These are phyloP conservation scores for Albatrellus ellisii DNA, from an alignment of 768 basidiomycete genomes.

Conservation along the genomic window DNA sequence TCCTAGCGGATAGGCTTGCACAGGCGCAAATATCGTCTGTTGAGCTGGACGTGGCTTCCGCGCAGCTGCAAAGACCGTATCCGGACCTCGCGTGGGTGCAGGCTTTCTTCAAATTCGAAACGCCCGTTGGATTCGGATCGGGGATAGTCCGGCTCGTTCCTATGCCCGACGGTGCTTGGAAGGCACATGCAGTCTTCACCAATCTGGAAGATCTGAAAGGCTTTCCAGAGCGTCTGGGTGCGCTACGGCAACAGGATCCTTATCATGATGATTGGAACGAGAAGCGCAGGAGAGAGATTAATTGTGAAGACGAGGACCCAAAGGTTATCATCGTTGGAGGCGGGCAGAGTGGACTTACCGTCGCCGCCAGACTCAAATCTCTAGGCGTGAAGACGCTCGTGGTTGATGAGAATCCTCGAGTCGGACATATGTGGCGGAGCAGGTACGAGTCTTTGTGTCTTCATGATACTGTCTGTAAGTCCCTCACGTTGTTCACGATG, in stretches of 20 bases:
- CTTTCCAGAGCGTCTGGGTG: constrained; percentile 28
- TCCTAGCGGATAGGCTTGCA: constrained; percentile 34
- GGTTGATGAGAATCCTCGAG: constrained; percentile 44
- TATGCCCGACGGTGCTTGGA: constrained; percentile 28
- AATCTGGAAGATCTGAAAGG: constrained; percentile 36
- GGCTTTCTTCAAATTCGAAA: constrained; percentile 30
- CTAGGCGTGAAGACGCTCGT: constrained; percentile 37
- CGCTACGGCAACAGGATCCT: constrained; percentile 20
- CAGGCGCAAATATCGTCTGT: constrained; percentile 14
- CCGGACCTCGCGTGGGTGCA: constrained; percentile 32
- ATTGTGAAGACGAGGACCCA: constrained; percentile 33
- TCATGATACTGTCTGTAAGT: constrained; percentile 57
- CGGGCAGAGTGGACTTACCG: constrained; percentile 40
- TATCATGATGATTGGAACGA: constrained; percentile 31
- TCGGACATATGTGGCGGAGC: constrained; percentile 55
- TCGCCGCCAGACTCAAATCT: constrained; percentile 46
- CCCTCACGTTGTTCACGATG: constrained; percentile 6
- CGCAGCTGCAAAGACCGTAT: constrained; percentile 18
- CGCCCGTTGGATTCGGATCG: constrained; percentile 23
- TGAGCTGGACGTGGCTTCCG: constrained; percentile 14
- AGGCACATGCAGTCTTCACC: constrained; percentile 35
- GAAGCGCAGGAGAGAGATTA: constrained; percentile 21
- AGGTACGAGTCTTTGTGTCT: constrained; percentile 56
- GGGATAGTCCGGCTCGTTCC: constrained; percentile 37
- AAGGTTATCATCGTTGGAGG: constrained; percentile 38